Conservation (phyloP, 2,329 filamentous ascomycete species). For the Arthrobotrys iridis region DNA sequence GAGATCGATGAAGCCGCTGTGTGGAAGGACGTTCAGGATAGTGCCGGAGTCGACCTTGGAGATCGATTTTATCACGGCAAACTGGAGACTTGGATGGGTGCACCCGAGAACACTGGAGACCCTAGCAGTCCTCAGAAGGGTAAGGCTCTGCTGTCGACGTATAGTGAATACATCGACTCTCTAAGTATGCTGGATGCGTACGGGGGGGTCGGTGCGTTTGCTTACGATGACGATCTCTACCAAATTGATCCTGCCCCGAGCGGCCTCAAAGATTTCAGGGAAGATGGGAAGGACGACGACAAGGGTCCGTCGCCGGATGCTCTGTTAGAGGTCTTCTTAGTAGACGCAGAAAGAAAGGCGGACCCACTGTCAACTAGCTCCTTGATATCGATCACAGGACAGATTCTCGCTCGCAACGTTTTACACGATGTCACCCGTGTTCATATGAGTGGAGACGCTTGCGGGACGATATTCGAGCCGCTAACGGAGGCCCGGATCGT, state of each 20-base stretch:
- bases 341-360: conserved; percentile 36
- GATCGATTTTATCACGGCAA: conserved; percentile 65
- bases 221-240: neutral
- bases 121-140: neutral
- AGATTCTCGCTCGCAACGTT: conserved; percentile 34
- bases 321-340: conserved; percentile 12
- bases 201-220: neutral
- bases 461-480: conserved; percentile 1
- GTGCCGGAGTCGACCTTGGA: conserved; percentile 73
- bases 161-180: conserved; percentile 47
- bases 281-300: neutral
- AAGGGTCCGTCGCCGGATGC: conserved; percentile 21
- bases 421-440: neutral
- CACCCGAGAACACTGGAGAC: conserved; percentile 60
- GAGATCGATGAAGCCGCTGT: conserved; percentile 70
- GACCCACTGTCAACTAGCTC: conserved; percentile 36
- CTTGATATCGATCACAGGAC: conserved; percentile 27
- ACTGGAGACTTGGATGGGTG: conserved; percentile 61
- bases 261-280: conserved; percentile 18
- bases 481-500: conserved; percentile 29
- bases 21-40: conserved; percentile 72
- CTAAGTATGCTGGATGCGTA: conserved; percentile 31
- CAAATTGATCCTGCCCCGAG: conserved; percentile 1
- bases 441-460: neutral
- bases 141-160: conserved; percentile 7